Conservation (phyloP, 2,329 filamentous ascomycete genomes). For the Ophiostoma australiae region DNA sequence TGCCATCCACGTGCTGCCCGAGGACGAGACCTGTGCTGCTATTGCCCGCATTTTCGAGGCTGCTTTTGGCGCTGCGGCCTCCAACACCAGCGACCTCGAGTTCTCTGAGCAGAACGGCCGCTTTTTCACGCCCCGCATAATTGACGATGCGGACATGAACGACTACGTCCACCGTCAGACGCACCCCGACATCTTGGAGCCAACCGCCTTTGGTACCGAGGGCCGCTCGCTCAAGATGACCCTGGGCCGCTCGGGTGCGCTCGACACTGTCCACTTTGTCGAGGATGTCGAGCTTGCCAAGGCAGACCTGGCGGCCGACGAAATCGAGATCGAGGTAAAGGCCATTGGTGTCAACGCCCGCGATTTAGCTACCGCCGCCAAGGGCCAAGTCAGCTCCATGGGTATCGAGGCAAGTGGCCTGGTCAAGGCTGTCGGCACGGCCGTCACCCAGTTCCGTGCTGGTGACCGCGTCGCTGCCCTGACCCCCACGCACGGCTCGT, state of each 20-base stretch:
- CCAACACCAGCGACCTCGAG: constrained; percentile 28
- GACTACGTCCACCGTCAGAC: constrained; percentile 27
- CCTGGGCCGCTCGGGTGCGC: constrained; percentile 11
- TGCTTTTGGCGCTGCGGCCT: constrained; percentile 22
- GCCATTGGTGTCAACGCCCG: neutral
- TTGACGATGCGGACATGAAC: constrained; percentile 24
- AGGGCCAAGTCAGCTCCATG: constrained; percentile 7
- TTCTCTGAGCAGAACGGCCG: constrained; percentile 29
- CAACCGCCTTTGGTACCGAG: constrained; percentile 6
- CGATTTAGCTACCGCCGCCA: neutral
- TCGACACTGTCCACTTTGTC: constrained; percentile 16
- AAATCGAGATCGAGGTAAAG: constrained; percentile 16
- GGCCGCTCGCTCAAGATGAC: constrained; percentile 17
- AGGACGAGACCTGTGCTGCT: neutral
- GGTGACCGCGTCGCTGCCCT: constrained; percentile 11
- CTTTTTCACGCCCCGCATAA: constrained; percentile 32
- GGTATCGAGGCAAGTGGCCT: constrained; percentile 13
- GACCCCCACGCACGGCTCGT: constrained; percentile 11
- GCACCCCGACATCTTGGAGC: constrained; percentile 22
- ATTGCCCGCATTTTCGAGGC: constrained; percentile 22
- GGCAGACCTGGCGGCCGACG: neutral
- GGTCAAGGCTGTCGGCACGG: constrained; percentile 7
- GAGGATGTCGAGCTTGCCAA: neutral
- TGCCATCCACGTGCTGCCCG: constrained; percentile 15
- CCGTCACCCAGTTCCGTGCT: neutral